Evolutionary conservation across 495 filamentous ascomycete species (phyloP), one percentile per base, ranked within the genome.

Genomic region (Penicillium parvum): DNA sequence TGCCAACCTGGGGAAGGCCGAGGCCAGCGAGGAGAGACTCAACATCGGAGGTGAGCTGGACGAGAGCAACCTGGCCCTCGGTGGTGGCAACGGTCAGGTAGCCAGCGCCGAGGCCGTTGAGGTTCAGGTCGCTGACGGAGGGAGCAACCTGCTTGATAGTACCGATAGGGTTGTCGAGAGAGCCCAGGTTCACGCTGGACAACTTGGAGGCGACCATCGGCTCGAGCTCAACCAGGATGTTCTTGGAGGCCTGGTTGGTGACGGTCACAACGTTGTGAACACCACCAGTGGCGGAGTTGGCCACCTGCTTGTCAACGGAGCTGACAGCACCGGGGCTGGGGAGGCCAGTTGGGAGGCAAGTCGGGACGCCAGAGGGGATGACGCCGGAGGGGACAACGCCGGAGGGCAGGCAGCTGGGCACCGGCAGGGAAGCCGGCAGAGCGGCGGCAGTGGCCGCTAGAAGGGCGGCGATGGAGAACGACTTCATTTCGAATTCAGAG

Each of bases 1-100:
- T 91, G 19, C 86, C 88, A n/a, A 92, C 87, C 8, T 71, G 72
- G 11, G 83, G 80, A 5, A 84, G 74, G 29, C 88, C 88, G 1
- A 94, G 49, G 19, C 40, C 27, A 30, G 28, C 25, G 28, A 56
- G 45, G 6, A 49, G 45, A 18, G 33, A 25, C 16, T 45, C 49
- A 26, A 49, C 45, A 3, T 17, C 33, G 36, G 28, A 35, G 39
- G 40, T 51, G 30, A 60, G 50, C 47, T 60, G 22, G 25, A 60
- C 43, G 4, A 60, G 57, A 38, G 35, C 50, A 17, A 32, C 48
- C 21, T 47, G 32, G 36, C 50, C 50, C 3, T 43, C 21, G 16
- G 22, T 17, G 16, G 45, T 45, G 26, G 35, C 45, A 16, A 56
- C 44, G 45, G 48, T 60, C 32, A 57, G 33, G 20, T 47, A 41